Conservation (phyloP, 345 rosid species). For the Populus alba region DNA sequence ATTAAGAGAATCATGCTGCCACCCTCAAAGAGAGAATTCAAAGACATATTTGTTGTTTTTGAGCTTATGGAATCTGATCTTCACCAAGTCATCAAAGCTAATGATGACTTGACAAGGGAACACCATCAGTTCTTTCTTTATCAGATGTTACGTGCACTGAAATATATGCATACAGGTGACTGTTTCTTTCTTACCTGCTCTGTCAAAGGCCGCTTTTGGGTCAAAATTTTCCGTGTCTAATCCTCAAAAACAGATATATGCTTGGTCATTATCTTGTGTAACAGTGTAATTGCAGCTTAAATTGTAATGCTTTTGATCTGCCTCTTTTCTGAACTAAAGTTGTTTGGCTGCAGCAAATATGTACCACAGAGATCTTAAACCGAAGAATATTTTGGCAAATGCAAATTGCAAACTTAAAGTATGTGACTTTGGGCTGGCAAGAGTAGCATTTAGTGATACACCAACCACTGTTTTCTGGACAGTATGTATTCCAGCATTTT, state of each 20-base stretch:
- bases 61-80: constrained; percentile 99
- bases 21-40: constrained; percentile 90
- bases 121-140: constrained; percentile 98
- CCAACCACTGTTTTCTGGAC: constrained; percentile 96
- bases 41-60: constrained; percentile 88
- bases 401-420: constrained; percentile 97
- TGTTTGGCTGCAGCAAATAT: constrained; percentile 67
- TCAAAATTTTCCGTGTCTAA: not conserved
- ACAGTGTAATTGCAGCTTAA: not conserved
- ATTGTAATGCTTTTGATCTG: constrained; percentile 1
- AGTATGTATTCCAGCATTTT: constrained; percentile 35
- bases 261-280: not conserved
- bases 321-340: constrained; percentile 23
- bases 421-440: constrained; percentile 91
- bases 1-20: constrained; percentile 93
- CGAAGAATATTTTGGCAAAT: constrained; percentile 93
- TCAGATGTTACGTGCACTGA: constrained; percentile 96
- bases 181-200: not conserved
- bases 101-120: constrained; percentile 92
- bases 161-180: constrained; percentile 93
- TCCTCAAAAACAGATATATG: not conserved
- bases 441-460: constrained; percentile 87
- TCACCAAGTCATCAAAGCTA: constrained; percentile 97
- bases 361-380: constrained; percentile 97
- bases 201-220: not conserved